phyloP scores from a whole-genome alignment of 768 basidiomycete species.

The Psilocybe tampanensis region DNA sequence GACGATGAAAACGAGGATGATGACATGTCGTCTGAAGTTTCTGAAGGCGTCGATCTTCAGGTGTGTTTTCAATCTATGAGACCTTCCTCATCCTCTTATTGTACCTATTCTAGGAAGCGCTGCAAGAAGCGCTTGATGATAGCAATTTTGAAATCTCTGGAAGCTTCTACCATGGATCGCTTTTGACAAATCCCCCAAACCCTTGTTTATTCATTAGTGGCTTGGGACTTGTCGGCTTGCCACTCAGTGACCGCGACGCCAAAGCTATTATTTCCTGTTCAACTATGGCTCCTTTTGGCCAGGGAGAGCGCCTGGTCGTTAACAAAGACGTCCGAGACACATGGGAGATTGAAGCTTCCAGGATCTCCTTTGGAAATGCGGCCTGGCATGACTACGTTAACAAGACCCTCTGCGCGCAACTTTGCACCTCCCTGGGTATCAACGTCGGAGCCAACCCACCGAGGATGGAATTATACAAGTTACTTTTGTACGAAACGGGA shows the following conservation, averaged over 20 bases:
- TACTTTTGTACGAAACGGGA: constrained; percentile 48
- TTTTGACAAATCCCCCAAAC: constrained; percentile 33
- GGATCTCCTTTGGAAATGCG: constrained; percentile 42
- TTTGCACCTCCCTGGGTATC: constrained; percentile 41
- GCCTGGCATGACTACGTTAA: constrained; percentile 40
- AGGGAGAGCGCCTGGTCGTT: constrained; percentile 42
- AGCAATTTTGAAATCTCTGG: constrained; percentile 3
- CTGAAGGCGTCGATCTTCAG: constrained; percentile 15
- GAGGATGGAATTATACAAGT: constrained; percentile 45
- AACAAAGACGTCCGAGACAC: constrained; percentile 49
- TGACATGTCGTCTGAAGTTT: constrained; percentile 5
- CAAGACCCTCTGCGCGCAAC: constrained; percentile 25
- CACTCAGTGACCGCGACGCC: constrained; percentile 42
- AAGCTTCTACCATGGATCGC: neutral
- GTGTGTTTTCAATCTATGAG: constrained; percentile 2
- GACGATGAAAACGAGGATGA: constrained; percentile 5
- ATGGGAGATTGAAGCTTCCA: constrained; percentile 49
- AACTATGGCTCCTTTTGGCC: constrained; percentile 46
- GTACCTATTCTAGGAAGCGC: constrained; percentile 2
- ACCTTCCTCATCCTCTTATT: neutral
- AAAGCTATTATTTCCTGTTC: constrained; percentile 35
- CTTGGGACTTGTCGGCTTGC: constrained; percentile 45
- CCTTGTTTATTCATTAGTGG: constrained; percentile 39
- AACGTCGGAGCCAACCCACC: constrained; percentile 26
- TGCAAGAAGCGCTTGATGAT: constrained; percentile 3